Base-by-base conservation (phyloP, 768 basidiomycete species). In the Pulveroboletus sp. region DNA sequence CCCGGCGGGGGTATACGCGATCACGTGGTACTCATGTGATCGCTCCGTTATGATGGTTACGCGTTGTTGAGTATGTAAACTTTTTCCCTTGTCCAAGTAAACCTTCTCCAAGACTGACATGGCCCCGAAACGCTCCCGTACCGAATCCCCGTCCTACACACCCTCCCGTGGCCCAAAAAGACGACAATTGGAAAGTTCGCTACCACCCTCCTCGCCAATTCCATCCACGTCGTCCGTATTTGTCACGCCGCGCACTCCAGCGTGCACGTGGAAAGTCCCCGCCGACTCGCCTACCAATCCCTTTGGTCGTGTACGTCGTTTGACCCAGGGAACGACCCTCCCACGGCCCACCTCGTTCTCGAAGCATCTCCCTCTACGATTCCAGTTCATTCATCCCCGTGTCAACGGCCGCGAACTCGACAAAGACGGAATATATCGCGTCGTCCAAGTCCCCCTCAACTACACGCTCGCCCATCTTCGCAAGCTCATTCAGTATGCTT, bases 221-320 rank as follows among this genome's bases (percentile, higher is more conserved):
- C 51, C 67, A 5, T 58, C 65, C 9, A 57, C 59, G 29, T 63
- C 60, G 16, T 60, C 60, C 24, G 50, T 47, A 5, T 58, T 57
- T 31, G 58, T 67, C 21, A 63, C 72, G 1, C 61, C 72, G 3
- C 66, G 67, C 49, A 76, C 75, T 3, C 72, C 76, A 1, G 52
- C 64, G 16, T 55, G 45, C 75, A 75, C 60, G 63, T 79, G 45
- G 65, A 70, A 43, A 57, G 67, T 60, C 1, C 81, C 85, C 5
- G 77, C 72, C 6, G 85, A 88, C 68, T 86, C 85, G 0, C 85
- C 86, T 0, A 77, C 81, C 4, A 87, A 87, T 56, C 86, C 85
- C 0, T 82, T 87, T 50, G 82, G 84, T 14, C 69, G 82, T 38
- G 79, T 78, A 40, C 73, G 76, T 16, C 70, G 71, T 13, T 68